Evolutionary conservation across 257 asterid genomes (phyloP).

Genomic region (Ilex asprella): DNA sequence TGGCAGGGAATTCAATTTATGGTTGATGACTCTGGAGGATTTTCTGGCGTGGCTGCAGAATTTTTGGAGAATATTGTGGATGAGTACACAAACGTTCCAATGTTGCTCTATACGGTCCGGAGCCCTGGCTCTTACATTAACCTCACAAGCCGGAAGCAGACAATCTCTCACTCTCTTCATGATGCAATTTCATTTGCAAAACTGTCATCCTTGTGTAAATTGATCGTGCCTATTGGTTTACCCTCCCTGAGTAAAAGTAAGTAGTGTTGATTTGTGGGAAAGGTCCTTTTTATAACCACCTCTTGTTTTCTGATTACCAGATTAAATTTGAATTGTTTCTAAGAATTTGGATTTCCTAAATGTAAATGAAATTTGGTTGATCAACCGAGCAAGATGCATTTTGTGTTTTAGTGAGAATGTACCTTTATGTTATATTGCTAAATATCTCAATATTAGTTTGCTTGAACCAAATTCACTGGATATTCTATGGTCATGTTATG

Average conservation of each 20-base stretch:
- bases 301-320: too few species aligned
- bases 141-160: conserved; percentile 42
- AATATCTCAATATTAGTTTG: too few species aligned
- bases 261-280: conserved; percentile 19
- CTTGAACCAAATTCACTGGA: too few species aligned
- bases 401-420: too few species aligned
- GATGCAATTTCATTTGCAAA: conserved; percentile 84
- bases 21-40: conserved; percentile 83
- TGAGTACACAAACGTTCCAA: conserved; percentile 78
- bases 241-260: conserved; percentile 67
- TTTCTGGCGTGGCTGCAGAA: conserved; percentile 81
- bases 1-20: conserved; percentile 80
- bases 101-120: conserved; percentile 64
- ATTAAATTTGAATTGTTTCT: too few species aligned
- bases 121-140: conserved; percentile 36
- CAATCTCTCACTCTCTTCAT: conserved; percentile 52
- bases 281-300: conserved; percentile 6
- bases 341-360: too few species aligned
- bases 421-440: too few species aligned
- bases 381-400: too few species aligned
- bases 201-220: conserved; percentile 61
- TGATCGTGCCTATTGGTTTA: conserved; percentile 81
- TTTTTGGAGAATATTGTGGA: conserved; percentile 82
- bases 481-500: too few species aligned
- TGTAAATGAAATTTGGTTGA: too few species aligned